These are phyloP conservation scores for Phytophthora macrochlamydospora DNA, from an alignment of 352 stramenopile genomes.

Conservation along the genomic window DNA sequence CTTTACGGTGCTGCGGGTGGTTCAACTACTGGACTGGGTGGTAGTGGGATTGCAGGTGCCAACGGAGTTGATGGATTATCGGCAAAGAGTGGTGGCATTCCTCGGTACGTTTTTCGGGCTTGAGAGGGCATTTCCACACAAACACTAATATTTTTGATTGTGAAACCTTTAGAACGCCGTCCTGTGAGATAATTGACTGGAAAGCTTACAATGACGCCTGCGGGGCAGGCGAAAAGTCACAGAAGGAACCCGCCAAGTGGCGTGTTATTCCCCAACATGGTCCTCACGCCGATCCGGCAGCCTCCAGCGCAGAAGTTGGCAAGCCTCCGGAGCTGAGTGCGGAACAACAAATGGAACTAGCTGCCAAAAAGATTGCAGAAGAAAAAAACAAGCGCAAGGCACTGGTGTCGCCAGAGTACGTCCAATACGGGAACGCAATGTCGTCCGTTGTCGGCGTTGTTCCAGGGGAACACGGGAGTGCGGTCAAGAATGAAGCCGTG, in stretches of 20 bases:
- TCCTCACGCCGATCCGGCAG: constrained; percentile 52
- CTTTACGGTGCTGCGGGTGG: constrained; percentile 34
- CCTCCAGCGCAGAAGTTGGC: not conserved
- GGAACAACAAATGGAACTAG: constrained; percentile 51
- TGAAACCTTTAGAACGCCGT: constrained; percentile 42
- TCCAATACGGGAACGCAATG: constrained; percentile 61
- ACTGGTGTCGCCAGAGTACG: constrained; percentile 83
- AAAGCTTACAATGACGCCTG: constrained; percentile 83
- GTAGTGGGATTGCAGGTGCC: constrained; percentile 15
- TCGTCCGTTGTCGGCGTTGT: constrained; percentile 9
- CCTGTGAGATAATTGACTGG: constrained; percentile 86
- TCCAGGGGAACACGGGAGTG: constrained; percentile 4
- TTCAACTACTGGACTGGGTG: constrained; percentile 18
- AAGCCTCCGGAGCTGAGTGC: constrained; percentile 39
- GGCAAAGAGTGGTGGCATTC: constrained; percentile 25
- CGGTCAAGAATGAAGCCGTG: constrained; percentile 35
- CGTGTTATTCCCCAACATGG: constrained; percentile 82
- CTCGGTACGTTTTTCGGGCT: constrained; percentile 28
- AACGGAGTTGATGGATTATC: constrained; percentile 14
- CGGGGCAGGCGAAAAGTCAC: constrained; percentile 48
- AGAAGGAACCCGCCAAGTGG: constrained; percentile 72
- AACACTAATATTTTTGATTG: not conserved
- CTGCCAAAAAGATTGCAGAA: constrained; percentile 50
- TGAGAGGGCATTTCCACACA: not conserved
- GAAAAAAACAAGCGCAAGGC: constrained; percentile 86